These are phyloP conservation scores for Cryptococcus sp. DNA, from an alignment of 1,284 basidiomycete genomes.

Conservation along the genomic window DNA sequence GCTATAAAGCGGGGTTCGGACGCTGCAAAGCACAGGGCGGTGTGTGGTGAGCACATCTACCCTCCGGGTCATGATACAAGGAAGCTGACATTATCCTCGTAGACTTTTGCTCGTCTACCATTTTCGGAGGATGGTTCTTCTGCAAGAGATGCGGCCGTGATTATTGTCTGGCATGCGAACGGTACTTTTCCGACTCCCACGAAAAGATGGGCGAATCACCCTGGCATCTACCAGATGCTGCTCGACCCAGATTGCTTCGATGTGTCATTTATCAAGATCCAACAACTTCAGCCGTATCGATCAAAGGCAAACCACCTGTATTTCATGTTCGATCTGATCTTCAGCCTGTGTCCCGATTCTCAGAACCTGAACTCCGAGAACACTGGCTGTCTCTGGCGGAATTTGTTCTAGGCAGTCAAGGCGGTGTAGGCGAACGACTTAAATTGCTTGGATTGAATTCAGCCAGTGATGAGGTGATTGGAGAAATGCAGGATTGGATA, in stretches of 20 bases:
- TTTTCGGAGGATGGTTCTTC: conserved; percentile 85
- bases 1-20: conserved; percentile 69
- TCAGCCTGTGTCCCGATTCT: conserved; percentile 73
- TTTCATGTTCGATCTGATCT: conserved; percentile 54
- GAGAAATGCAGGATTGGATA: conserved; percentile 3
- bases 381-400: conserved; percentile 37
- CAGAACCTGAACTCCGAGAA: conserved; percentile 58
- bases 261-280: conserved; percentile 7
- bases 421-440: conserved; percentile 18
- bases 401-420: conserved; percentile 25
- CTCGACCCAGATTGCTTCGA: conserved; percentile 27
- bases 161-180: conserved; percentile 77
- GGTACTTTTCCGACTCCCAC: conserved; percentile 62
- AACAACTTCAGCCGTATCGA: neutral
- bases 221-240: conserved; percentile 50
- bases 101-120: conserved; percentile 89
- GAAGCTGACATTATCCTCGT: neutral
- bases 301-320: neutral
- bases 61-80: neutral
- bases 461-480: conserved; percentile 3
- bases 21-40: conserved; percentile 65
- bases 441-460: conserved; percentile 19
- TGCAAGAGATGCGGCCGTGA: conserved; percentile 86
- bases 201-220: conserved; percentile 49
- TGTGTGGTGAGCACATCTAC: conserved; percentile 63